A percentile compares a stretch with the other conserved stretches of the same genome.
These are phyloP conservation scores for Cenchrus purpureus DNA, from an alignment of 176 grass and related monocot genomes.

Conservation along the genomic window DNA sequence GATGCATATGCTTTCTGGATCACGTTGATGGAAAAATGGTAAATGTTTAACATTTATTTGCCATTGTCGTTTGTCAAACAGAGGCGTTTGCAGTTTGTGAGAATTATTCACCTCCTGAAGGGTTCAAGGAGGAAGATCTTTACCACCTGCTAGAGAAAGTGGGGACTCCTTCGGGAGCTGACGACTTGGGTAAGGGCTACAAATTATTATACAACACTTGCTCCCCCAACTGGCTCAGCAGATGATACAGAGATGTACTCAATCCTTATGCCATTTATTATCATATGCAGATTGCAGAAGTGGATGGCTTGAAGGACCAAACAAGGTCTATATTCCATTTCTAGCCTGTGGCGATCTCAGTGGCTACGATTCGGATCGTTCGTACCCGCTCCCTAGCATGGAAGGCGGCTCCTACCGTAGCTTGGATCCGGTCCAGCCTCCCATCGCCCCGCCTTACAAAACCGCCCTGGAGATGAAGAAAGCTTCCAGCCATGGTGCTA, in stretches of 20 bases:
- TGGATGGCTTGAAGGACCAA: conserved; percentile 90
- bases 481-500: conserved; percentile 49
- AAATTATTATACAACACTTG: background rate
- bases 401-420: conserved; percentile 54
- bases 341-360: conserved; percentile 85
- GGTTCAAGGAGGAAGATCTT: conserved; percentile 82
- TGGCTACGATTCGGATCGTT: conserved; percentile 83
- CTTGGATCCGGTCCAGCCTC: conserved; percentile 85
- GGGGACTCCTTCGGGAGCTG: conserved; percentile 76
- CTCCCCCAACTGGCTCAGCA: background rate
- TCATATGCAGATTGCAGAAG: conserved; percentile 73
- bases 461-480: conserved; percentile 78
- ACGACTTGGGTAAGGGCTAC: conserved; percentile 43
- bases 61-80: conserved; percentile 43
- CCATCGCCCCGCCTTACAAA: conserved; percentile 84
- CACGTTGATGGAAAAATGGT: background rate
- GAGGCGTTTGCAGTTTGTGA: conserved; percentile 94
- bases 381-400: conserved; percentile 66
- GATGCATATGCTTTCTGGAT: background rate
- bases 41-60: background rate
- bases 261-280: background rate
- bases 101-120: conserved; percentile 86
- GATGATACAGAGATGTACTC: background rate
- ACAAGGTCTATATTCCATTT: conserved; percentile 88
- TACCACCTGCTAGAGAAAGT: conserved; percentile 92